phyloP scores from a whole-genome alignment of 768 basidiomycete genomes.

The Tricholoma sp. region DNA sequence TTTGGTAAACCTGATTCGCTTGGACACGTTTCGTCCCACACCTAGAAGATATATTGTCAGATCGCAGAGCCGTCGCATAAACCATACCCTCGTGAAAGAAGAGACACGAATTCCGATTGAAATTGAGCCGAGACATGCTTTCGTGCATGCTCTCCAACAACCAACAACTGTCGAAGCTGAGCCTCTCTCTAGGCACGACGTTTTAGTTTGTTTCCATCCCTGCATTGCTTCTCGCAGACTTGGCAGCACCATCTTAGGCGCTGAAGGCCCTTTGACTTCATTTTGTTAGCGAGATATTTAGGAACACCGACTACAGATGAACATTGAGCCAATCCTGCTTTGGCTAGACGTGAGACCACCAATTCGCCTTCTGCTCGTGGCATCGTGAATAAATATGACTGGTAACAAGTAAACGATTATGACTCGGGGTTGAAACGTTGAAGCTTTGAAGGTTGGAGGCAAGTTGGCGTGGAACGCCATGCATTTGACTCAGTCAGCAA shows the following conservation, averaged over 20 bases:
- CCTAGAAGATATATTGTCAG: constrained; percentile 28
- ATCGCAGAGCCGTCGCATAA: neutral
- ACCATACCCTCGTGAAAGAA: constrained; percentile 78
- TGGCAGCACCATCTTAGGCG: constrained; percentile 98
- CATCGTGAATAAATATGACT: constrained; percentile 37
- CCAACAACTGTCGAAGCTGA: constrained; percentile 95
- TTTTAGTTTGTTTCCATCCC: constrained; percentile 99
- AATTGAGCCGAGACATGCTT: constrained; percentile 83
- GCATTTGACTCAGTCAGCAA: no score
- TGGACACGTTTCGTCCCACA: constrained; percentile 94
- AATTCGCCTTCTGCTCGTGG: constrained; percentile 76
- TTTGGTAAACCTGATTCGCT: constrained; percentile 93
- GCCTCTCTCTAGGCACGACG: constrained; percentile 85
- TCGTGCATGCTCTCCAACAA: constrained; percentile 92
- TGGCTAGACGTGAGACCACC: neutral
- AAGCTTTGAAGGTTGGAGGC: no score
- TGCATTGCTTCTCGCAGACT: constrained; percentile 97
- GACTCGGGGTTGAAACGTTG: no score
- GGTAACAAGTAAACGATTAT: neutral
- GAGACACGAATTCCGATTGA: constrained; percentile 85
- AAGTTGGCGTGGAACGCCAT: no score
- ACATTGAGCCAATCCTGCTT: neutral
- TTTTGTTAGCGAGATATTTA: constrained; percentile 89
- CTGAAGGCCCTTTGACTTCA: constrained; percentile 96
- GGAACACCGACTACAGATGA: constrained; percentile 67